Conservation (phyloP, 2,329 filamentous ascomycete species). For the Triangularia setosa region DNA sequence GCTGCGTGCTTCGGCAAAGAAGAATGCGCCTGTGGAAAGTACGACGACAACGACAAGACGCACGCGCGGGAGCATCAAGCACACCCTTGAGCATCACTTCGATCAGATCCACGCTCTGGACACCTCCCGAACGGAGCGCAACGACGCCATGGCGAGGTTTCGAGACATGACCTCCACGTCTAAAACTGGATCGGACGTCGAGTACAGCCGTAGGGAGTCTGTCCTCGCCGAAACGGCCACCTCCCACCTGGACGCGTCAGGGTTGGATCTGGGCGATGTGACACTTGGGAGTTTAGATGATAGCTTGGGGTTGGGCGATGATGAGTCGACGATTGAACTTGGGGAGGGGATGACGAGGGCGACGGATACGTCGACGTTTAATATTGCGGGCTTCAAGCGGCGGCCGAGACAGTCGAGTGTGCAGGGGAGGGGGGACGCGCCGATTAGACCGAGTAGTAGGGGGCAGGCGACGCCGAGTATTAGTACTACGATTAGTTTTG, state of each 20-base stretch:
- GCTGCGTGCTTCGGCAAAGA: conserved; percentile 23
- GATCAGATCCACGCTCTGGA: conserved; percentile 26
- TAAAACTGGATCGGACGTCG: conserved; percentile 30
- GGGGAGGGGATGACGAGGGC: conserved; percentile 29
- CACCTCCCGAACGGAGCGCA: conserved; percentile 29
- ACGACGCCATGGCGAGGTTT: conserved; percentile 37
- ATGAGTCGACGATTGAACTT: conserved; percentile 33
- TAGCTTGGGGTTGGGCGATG: conserved; percentile 27
- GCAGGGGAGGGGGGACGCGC: conserved; percentile 46
- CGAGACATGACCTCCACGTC: conserved; percentile 33
- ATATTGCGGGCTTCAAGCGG: conserved; percentile 44
- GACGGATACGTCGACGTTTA: conserved; percentile 43
- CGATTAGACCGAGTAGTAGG: conserved; percentile 51
- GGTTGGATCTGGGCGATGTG: conserved; percentile 42
- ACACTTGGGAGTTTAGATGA: conserved; percentile 46
- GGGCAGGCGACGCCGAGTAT: conserved; percentile 45
- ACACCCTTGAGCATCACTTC: conserved; percentile 13
- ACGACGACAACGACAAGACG: conserved; percentile 7
- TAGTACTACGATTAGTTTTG: conserved; percentile 52
- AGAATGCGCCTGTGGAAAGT: neutral
- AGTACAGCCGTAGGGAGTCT: conserved; percentile 36
- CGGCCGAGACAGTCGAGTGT: conserved; percentile 49
- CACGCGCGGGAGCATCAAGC: neutral
- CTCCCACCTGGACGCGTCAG: conserved; percentile 41
- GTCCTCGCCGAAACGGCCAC: conserved; percentile 30